Base-by-base conservation (phyloP, 768 basidiomycete species). In the Leccinellum luteum region DNA sequence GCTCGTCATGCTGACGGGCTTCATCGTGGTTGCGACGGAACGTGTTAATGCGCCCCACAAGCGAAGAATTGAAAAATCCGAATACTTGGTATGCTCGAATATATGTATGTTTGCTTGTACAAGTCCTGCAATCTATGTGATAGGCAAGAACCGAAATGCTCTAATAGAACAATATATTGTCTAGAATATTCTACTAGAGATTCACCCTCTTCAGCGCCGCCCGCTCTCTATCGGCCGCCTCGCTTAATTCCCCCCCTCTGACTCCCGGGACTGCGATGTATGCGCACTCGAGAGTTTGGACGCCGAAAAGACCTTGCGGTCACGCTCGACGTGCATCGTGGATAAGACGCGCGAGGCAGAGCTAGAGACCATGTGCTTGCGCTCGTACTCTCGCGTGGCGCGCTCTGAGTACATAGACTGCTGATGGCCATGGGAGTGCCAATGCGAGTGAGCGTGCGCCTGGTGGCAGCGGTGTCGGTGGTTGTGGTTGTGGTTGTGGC, bases 231-330 rank as follows among this genome's bases (percentile, higher is more conserved):
- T 66, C 30, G 31, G 38, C 62, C 15, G 31, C 62, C 60, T 60
- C 67, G 68, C 51, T 13, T 65, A 61, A 48, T 60, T 64, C 54
- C 73, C 72, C 57, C 65, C 68, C 30, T 64, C 62, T 15, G 58
- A 63, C 17, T 64, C 63, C 53, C 66, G 64, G 2, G 60, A 52
- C 50, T 63, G 64, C 6, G 66, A 66, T 1, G 55, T 1, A 43
- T 63, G 58, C 50, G 63, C 84, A 70, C 53, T 75, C 80, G 57
- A 76, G 62, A 63, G 28, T 25, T 59, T 71, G 27, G 72, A 72
- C 2, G 70, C 50, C n/a, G 57, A 19, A 12, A 72, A 64, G 1
- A 27, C 28, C 48, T 61, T 73, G 15, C 68, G 60, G 38, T 73
- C 72, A 17, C 61, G 70, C 27, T 72, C 71, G 23, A 57, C 48